Evolutionary conservation across 2,329 filamentous ascomycete genomes (phyloP).

Genomic region (Fusarium sp.): DNA sequence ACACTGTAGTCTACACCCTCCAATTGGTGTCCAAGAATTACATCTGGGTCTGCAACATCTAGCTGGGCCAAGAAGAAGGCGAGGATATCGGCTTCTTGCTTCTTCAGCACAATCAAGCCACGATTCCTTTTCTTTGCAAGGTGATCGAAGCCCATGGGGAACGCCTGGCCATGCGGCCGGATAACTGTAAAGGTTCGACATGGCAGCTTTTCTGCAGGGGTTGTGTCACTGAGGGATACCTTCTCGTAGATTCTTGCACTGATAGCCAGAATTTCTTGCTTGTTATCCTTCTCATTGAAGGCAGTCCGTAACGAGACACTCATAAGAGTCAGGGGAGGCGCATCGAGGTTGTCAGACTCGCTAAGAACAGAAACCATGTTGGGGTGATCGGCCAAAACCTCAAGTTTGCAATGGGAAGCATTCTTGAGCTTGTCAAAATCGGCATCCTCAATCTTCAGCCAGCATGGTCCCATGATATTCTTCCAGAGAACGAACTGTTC

Average conservation of each 20-base stretch:
- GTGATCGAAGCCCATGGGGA: constrained; percentile 87
- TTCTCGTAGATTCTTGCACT: constrained; percentile 95
- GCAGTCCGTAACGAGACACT: constrained; percentile 88
- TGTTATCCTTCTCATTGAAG: constrained; percentile 92
- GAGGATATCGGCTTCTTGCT: constrained; percentile 84
- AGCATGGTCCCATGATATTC: constrained; percentile 98
- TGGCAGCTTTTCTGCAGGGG: constrained; percentile 85
- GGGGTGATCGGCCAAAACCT: constrained; percentile 83
- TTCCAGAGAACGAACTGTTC: constrained; percentile 99
- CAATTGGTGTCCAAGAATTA: constrained; percentile 92
- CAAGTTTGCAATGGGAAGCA: constrained; percentile 96
- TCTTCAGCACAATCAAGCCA: constrained; percentile 82
- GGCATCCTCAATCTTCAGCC: constrained; percentile 89
- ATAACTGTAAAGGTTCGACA: constrained; percentile 93
- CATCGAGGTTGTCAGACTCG: constrained; percentile 83
- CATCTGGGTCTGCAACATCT: constrained; percentile 89
- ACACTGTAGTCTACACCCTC: constrained; percentile 97
- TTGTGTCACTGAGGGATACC: constrained; percentile 86
- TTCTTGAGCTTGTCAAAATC: constrained; percentile 89
- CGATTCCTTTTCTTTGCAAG: constrained; percentile 77
- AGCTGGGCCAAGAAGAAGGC: constrained; percentile 91
- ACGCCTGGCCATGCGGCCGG: constrained; percentile 78
- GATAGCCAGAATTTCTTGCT: constrained; percentile 92
- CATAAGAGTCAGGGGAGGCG: constrained; percentile 94
- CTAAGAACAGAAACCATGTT: constrained; percentile 76